Conservation (phyloP, 2,329 filamentous ascomycete genomes). For the Fusarium annulatum region DNA sequence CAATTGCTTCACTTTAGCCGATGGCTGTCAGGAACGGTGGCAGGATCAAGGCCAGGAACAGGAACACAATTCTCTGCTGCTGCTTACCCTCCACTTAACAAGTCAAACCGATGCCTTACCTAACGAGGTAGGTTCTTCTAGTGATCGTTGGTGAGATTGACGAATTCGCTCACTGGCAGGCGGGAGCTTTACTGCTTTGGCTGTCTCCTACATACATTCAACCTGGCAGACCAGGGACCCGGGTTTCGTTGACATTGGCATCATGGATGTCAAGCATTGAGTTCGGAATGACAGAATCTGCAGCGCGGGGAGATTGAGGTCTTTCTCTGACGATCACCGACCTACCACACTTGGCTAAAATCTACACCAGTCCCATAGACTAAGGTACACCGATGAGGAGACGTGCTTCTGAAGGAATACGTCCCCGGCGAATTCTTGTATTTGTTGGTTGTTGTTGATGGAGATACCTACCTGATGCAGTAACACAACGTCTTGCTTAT, state of each 20-base stretch:
- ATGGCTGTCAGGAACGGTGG: slow-evolving; percentile 6
- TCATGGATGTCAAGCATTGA: slow-evolving; percentile 11
- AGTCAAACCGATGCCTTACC: slow-evolving; percentile 22
- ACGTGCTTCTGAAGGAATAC: slow-evolving; percentile 15
- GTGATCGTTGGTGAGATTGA: slow-evolving; percentile 17
- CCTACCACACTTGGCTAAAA: slow-evolving; percentile 16
- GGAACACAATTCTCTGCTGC: background rate
- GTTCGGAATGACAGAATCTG: slow-evolving; percentile 10
- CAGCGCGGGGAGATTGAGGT: slow-evolving; percentile 16
- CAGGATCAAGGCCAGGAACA: background rate
- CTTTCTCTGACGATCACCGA: slow-evolving; percentile 10
- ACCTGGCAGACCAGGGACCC: slow-evolving; percentile 25
- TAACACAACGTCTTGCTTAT: background rate
- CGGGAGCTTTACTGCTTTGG: slow-evolving; percentile 29
- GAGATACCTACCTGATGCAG: background rate
- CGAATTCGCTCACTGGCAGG: slow-evolving; percentile 25
- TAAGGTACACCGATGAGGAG: slow-evolving; percentile 1
- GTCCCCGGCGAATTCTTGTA: background rate
- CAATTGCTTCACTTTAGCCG: slow-evolving; percentile 25
- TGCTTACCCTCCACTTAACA: slow-evolving; percentile 4
- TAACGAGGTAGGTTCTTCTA: slow-evolving; percentile 28
- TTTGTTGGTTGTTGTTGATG: background rate
- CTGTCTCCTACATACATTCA: background rate
- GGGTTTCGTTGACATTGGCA: background rate
- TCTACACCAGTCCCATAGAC: background rate